Conservation (phyloP, 2,329 filamentous ascomycete species). For the Tolypocladium inflatum region DNA sequence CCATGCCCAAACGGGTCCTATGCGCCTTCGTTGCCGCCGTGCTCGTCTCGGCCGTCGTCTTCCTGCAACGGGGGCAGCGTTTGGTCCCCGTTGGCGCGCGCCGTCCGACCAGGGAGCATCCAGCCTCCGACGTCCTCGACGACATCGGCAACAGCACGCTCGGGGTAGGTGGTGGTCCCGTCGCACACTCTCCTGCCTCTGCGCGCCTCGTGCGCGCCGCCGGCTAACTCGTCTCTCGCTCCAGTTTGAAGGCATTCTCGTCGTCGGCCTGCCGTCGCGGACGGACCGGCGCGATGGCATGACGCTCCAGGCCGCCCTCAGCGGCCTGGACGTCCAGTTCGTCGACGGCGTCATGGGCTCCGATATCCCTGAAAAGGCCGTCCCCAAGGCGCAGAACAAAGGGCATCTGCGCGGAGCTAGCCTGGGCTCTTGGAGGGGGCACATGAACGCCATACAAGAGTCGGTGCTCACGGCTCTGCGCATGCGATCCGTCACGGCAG, state of each 20-base stretch:
- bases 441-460: constrained; percentile 27
- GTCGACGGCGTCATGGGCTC: constrained; percentile 33
- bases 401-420: constrained; percentile 15
- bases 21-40: neutral
- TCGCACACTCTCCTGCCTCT: neutral
- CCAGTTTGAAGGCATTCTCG: constrained; percentile 43
- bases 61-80: neutral
- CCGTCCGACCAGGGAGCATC: neutral
- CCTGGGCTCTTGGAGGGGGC: constrained; percentile 27
- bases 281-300: constrained; percentile 43
- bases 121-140: neutral
- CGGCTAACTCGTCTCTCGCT: neutral
- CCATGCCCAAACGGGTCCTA: neutral
- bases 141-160: constrained; percentile 1
- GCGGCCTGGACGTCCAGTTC: constrained; percentile 33
- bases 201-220: neutral
- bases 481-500: neutral
- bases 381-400: constrained; percentile 22
- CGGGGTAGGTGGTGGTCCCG: neutral
- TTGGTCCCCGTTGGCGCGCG: neutral
- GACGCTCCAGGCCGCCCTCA: constrained; percentile 34
- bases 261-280: constrained; percentile 39
- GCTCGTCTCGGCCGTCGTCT: neutral
- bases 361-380: constrained; percentile 25
- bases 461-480: neutral